Evolutionary conservation across 106 monocot species (phyloP).

Genomic region (Gastrodia elata): DNA sequence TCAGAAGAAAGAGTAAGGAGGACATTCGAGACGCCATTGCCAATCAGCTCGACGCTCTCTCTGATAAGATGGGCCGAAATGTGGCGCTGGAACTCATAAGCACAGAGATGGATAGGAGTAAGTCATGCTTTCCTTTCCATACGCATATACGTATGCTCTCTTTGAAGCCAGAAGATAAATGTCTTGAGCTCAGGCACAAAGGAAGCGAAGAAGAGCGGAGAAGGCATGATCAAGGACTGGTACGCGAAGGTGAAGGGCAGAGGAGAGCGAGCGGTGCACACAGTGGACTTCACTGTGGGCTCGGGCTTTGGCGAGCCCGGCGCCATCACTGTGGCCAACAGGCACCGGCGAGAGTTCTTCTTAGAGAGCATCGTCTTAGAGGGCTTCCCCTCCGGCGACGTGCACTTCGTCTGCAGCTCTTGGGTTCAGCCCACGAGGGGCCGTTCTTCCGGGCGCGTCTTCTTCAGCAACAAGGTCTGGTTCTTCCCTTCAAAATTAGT

Average conservation of each 20-base stretch:
- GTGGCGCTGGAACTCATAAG: constrained; percentile 77
- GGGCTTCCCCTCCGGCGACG: constrained; percentile 38
- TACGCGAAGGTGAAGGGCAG: constrained; percentile 43
- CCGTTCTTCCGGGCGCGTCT: constrained; percentile 38
- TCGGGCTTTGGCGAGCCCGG: constrained; percentile 63
- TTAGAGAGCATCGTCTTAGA: constrained; percentile 64
- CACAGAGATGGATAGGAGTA: constrained; percentile 56
- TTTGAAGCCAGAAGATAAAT: neutral
- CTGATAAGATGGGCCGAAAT: constrained; percentile 57
- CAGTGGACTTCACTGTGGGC: constrained; percentile 62
- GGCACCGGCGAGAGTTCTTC: constrained; percentile 76
- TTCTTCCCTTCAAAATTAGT: neutral
- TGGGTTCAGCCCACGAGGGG: constrained; percentile 60
- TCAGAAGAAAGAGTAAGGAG: constrained; percentile 62
- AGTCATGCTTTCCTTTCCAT: constrained; percentile 3
- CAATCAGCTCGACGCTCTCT: constrained; percentile 48
- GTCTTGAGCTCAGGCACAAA: constrained; percentile 25
- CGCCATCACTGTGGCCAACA: constrained; percentile 57
- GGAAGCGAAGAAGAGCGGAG: constrained; percentile 44
- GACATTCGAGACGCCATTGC: constrained; percentile 49
- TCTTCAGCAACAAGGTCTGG: constrained; percentile 63
- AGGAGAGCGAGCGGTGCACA: constrained; percentile 47
- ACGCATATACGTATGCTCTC: neutral
- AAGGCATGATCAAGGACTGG: constrained; percentile 55
- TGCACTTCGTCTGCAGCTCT: constrained; percentile 57